Evolutionary conservation across 1,284 basidiomycete genomes (phyloP).

Genomic region (Cutaneotrichosporon sp.): DNA sequence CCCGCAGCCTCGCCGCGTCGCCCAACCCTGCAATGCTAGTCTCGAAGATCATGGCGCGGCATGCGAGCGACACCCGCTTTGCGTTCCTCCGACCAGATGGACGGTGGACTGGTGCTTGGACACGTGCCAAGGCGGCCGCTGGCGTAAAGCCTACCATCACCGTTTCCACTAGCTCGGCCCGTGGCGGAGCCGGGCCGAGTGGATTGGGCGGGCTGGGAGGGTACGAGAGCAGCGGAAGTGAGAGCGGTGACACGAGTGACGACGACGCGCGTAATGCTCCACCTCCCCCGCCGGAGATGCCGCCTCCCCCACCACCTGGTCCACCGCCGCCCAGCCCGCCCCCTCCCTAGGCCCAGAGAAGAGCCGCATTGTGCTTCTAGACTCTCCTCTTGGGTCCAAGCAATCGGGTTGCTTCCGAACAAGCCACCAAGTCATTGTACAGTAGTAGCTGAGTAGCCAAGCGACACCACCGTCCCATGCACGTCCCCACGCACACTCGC

Average conservation of each 20-base stretch:
- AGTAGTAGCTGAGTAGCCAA: too few relatives aligned
- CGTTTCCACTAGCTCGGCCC: not conserved
- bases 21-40: slow-evolving; percentile 75
- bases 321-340: slow-evolving; percentile 6
- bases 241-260: slow-evolving; percentile 22
- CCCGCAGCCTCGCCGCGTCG: slow-evolving; percentile 64
- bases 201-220: slow-evolving; percentile 27
- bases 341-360: not conserved
- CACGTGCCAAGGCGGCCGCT: slow-evolving; percentile 12
- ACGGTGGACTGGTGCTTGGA: slow-evolving; percentile 68
- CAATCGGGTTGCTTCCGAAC: too few relatives aligned
- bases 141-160: slow-evolving; percentile 19
- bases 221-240: slow-evolving; percentile 47
- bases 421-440: too few relatives aligned
- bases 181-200: slow-evolving; percentile 15
- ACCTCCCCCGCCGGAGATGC: slow-evolving; percentile 16
- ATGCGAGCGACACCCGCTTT: slow-evolving; percentile 68
- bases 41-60: slow-evolving; percentile 82
- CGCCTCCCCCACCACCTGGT: slow-evolving; percentile 19
- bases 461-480: too few relatives aligned
- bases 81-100: slow-evolving; percentile 68
- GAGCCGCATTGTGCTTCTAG: too few relatives aligned
- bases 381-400: too few relatives aligned
- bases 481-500: too few relatives aligned
- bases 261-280: slow-evolving; percentile 12